phyloP scores from a whole-genome alignment of 2,329 filamentous ascomycete species.

The Huntiella savannae region DNA sequence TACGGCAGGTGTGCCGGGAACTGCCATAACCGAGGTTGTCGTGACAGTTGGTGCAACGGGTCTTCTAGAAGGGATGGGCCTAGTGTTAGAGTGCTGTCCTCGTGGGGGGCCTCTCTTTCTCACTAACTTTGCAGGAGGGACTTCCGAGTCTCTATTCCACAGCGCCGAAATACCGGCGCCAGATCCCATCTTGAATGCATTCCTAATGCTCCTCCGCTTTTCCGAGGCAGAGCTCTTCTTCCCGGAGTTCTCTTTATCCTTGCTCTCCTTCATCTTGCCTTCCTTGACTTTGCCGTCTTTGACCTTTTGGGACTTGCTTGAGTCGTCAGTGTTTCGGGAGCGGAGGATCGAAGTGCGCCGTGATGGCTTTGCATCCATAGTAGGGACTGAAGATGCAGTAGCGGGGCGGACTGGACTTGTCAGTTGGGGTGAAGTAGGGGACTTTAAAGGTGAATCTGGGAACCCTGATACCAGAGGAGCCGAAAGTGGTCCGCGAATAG shows the following conservation, averaged over 20 bases:
- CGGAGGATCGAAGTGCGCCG: constrained; percentile 4
- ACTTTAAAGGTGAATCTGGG: constrained; percentile 1
- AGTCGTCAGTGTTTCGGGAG: constrained; percentile 2
- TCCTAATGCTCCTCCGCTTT: constrained; percentile 5
- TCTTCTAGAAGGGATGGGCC: constrained; percentile 7
- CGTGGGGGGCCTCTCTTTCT: constrained; percentile 5
- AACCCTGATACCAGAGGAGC: neutral
- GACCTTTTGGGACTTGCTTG: neutral
- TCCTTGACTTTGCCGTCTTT: constrained; percentile 3
- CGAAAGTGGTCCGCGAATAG: neutral
- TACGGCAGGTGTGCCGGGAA: neutral
- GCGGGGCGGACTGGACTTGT: neutral
- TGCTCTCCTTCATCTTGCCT: neutral
- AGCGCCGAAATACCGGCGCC: constrained; percentile 4
- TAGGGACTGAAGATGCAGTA: neutral
- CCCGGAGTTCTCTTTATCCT: neutral
- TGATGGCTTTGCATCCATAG: neutral
- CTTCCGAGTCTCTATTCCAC: constrained; percentile 1
- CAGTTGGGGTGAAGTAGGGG: neutral
- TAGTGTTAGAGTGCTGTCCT: constrained; percentile 5
- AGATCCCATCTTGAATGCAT: constrained; percentile 7
- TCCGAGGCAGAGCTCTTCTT: constrained; percentile 1
- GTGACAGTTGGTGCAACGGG: constrained; percentile 4
- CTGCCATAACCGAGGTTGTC: neutral
- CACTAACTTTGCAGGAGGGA: constrained; percentile 5